Evolutionary conservation across 2,329 filamentous ascomycete genomes (phyloP).

Genomic region (Rhexocercosporidium sp.): DNA sequence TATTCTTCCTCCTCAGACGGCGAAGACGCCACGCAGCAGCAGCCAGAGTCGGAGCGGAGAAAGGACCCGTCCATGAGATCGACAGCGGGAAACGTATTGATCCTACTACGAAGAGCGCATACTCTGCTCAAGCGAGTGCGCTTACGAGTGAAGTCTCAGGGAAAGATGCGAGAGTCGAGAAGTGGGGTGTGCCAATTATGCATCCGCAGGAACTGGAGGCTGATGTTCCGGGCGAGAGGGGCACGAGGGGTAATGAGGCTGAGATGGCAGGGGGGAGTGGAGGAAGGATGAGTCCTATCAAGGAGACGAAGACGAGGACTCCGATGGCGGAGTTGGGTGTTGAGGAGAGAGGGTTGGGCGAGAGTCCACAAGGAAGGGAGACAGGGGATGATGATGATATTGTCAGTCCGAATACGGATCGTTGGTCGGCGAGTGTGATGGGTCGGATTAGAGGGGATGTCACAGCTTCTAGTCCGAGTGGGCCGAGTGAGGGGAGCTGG

Average conservation of each 20-base stretch:
- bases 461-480: constrained; percentile 19
- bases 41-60: neutral
- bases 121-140: constrained; percentile 25
- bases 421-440: constrained; percentile 37
- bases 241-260: neutral
- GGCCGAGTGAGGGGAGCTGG: constrained; percentile 23
- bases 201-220: constrained; percentile 36
- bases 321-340: constrained; percentile 24
- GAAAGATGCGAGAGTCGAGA: constrained; percentile 31
- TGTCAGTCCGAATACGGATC: constrained; percentile 35
- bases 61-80: constrained; percentile 24
- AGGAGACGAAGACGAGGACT: constrained; percentile 17
- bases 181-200: constrained; percentile 36
- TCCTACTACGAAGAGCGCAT: constrained; percentile 18
- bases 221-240: constrained; percentile 13
- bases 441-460: constrained; percentile 14
- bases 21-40: neutral
- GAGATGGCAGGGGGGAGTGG: constrained; percentile 13
- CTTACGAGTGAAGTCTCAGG: constrained; percentile 29
- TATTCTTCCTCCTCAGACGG: constrained; percentile 25
- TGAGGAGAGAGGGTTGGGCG: constrained; percentile 19
- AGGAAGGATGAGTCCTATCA: constrained; percentile 16
- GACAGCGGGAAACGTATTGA: constrained; percentile 25
- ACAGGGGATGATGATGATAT: constrained; percentile 15
- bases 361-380: neutral